Evolutionary conservation across 768 basidiomycete species (phyloP).

Genomic region (Serpula lacrymans): DNA sequence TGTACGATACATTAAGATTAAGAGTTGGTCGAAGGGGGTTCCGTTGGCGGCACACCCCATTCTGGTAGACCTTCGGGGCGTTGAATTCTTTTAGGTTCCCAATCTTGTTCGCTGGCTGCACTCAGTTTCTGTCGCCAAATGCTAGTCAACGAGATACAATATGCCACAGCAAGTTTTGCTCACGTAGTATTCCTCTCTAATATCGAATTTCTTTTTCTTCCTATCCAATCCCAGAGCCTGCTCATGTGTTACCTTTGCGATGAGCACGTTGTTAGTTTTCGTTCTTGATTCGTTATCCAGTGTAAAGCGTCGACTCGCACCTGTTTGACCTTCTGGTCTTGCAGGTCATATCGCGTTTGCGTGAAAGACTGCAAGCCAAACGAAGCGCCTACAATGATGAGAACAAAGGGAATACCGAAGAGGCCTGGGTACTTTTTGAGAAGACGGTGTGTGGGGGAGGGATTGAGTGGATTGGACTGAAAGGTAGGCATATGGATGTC

Average conservation of each 20-base stretch:
- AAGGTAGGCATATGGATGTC: slow-evolving; percentile 46
- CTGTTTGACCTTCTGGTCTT: slow-evolving; percentile 74
- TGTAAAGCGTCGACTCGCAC: slow-evolving; percentile 31
- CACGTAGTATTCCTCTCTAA: slow-evolving; percentile 95
- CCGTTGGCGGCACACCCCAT: slow-evolving; percentile 83
- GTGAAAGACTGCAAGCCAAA: slow-evolving; percentile 82
- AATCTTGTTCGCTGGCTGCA: slow-evolving; percentile 61
- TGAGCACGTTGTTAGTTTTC: not conserved
- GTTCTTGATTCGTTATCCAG: not conserved
- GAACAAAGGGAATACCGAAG: slow-evolving; percentile 86
- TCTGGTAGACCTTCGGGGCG: slow-evolving; percentile 88
- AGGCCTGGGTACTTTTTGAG: slow-evolving; percentile 61
- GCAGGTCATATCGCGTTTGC: slow-evolving; percentile 87
- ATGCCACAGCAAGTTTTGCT: no score
- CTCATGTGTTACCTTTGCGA: slow-evolving; percentile 62
- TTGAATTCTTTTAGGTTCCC: slow-evolving; percentile 83
- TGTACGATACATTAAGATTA: no score
- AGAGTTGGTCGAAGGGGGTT: slow-evolving; percentile 33
- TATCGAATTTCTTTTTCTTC: slow-evolving; percentile 79
- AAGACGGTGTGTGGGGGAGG: slow-evolving; percentile 35
- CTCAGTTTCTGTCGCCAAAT: slow-evolving; percentile 54
- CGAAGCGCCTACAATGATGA: slow-evolving; percentile 82
- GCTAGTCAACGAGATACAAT: not conserved
- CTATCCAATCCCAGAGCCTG: slow-evolving; percentile 73
- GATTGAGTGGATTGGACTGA: slow-evolving; percentile 42